Conservation (phyloP, 805 yeast genomes). For the Lachancea waltii region DNA sequence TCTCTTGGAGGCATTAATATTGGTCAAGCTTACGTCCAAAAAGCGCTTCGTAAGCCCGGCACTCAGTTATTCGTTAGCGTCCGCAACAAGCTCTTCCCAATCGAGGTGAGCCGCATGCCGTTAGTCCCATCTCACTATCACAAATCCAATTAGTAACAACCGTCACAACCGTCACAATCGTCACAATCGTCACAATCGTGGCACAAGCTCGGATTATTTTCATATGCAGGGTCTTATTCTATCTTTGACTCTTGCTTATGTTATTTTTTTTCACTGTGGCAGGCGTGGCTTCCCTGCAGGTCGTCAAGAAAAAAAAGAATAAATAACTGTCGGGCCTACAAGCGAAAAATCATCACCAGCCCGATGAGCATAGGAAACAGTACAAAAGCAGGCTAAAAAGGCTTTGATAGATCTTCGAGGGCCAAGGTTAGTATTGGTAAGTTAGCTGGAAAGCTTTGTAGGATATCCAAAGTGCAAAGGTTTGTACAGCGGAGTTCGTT, state of each 20-base stretch:
- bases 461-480: no score
- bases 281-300: not conserved
- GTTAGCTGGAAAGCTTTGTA: no score
- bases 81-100: conserved; percentile 77
- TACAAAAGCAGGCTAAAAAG: no score
- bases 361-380: no score
- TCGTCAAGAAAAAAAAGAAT: not conserved
- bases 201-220: no score
- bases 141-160: conserved; percentile 28
- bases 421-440: no score
- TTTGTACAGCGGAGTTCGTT: no score
- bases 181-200: no score
- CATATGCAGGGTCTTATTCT: no score
- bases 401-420: no score
- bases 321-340: not conserved
- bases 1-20: conserved; percentile 68
- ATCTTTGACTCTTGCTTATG: no score
- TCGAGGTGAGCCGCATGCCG: conserved; percentile 74
- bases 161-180: conserved; percentile 8
- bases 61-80: conserved; percentile 66
- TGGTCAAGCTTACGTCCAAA: conserved; percentile 83
- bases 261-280: not conserved
- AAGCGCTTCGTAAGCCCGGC: conserved; percentile 66
- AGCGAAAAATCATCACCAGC: no score
- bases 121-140: conserved; percentile 72